Base-by-base conservation (phyloP, 179 eudicot genomes). In the Camellia oleifera region DNA sequence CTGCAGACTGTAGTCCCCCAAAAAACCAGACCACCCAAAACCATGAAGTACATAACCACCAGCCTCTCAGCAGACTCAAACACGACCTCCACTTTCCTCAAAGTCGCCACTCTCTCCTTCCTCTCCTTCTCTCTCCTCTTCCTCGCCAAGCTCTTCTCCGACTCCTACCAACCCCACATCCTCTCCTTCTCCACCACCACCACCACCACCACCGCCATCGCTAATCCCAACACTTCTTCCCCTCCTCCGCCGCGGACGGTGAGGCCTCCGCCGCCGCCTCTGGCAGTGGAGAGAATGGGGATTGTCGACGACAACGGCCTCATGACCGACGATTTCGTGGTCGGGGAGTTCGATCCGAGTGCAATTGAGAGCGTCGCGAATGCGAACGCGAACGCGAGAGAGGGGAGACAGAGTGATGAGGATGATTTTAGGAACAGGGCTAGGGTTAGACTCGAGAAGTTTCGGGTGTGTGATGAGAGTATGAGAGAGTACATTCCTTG, bases 401-500 rank as follows among this genome's bases (percentile, higher is more conserved):
- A 74, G 7, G 7, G 69, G 32, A 70, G 74, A 17, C 68, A 14
- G 17, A 79, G 76, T 66, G 67, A 72, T 13, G 76, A 32, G 40
- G 40, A 48, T 2, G 67, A 62, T 58, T 56, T 50, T 60, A 63
- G 66, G 63, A 23, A 46, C 0, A 67, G 40, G 4, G 4, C 52
- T 71, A 74, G 74, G 80, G 81, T 77, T 76, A 87, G 78, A 81
- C 69, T 89, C 83, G 77, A 75, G 79, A 86, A 78, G 80, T 89
- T 80, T 74, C 68, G 76, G 53, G 74, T 68, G 74, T 91, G 93
- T 86, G 88, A 83, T 61, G 82, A 76, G 82, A 83, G 81, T 71
- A 80, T 80, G 91, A 77, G 78, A 2, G 90, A 90, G 23, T 84
- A 82, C 56, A 82, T 90, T 60, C 95, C 95, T 54, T 91, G 91